These are phyloP conservation scores for Erigeron philadelphicus DNA, from an alignment of 140 eudicot species.

Conservation along the genomic window DNA sequence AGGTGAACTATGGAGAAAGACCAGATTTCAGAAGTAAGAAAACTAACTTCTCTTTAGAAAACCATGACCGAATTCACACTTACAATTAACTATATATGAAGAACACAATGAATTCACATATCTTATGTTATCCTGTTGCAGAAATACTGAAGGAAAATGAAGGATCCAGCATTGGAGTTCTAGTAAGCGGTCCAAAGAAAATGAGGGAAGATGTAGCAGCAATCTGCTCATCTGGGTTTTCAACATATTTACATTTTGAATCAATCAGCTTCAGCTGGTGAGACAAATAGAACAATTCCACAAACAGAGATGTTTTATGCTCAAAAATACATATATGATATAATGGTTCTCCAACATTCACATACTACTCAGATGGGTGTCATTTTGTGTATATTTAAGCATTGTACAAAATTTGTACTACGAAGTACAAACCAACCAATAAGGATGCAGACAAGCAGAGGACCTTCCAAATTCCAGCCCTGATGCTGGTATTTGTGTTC, in stretches of 20 bases:
- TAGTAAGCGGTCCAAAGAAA: slow-evolving; percentile 60
- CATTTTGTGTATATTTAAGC: slow-evolving; percentile 6
- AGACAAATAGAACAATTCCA: slow-evolving; percentile 1
- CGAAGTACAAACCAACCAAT: neutral
- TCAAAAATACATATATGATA: neutral
- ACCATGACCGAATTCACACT: neutral
- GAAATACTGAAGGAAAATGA: slow-evolving; percentile 40
- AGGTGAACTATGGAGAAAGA: slow-evolving; percentile 51
- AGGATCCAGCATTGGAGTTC: slow-evolving; percentile 46
- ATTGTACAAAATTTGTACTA: neutral
- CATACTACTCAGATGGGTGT: slow-evolving; percentile 5
- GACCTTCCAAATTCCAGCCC: slow-evolving; percentile 9
- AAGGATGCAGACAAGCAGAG: slow-evolving; percentile 9
- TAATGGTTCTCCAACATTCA: slow-evolving; percentile 6
- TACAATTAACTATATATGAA: neutral
- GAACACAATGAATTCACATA: neutral
- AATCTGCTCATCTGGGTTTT: slow-evolving; percentile 48
- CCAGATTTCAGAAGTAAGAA: slow-evolving; percentile 68
- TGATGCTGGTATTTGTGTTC: slow-evolving; percentile 3
- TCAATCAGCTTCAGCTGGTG: slow-evolving; percentile 71
- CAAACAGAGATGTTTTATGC: neutral
- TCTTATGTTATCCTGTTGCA: slow-evolving; percentile 27
- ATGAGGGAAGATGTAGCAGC: slow-evolving; percentile 62
- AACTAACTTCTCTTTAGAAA: neutral
- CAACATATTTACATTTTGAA: slow-evolving; percentile 42